A percentile compares a stretch with the other conserved stretches of the same genome.
phyloP scores from a whole-genome alignment of 306 rosid genomes.

The Cercis canadensis region DNA sequence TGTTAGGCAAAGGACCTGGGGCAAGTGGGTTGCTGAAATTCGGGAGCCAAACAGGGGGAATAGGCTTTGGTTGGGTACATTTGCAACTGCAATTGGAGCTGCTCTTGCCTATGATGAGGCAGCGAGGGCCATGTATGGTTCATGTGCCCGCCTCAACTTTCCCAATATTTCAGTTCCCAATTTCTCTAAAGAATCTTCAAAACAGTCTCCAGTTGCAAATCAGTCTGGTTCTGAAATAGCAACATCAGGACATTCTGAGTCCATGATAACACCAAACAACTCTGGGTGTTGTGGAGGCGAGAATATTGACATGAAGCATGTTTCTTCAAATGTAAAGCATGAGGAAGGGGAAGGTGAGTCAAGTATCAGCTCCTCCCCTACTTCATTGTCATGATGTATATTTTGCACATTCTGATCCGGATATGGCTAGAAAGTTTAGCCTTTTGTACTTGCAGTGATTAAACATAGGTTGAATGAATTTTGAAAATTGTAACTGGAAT shows the following conservation, averaged over 20 bases:
- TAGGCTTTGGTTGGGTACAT: slow-evolving; percentile 89
- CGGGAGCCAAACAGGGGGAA: slow-evolving; percentile 78
- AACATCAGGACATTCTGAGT: slow-evolving; percentile 46
- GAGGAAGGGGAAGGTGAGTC: slow-evolving; percentile 51
- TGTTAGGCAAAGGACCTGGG: slow-evolving; percentile 95
- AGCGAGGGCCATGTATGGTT: slow-evolving; percentile 81
- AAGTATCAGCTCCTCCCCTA: slow-evolving; percentile 30
- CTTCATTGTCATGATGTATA: slow-evolving; percentile 45
- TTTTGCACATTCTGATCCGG: slow-evolving; percentile 29
- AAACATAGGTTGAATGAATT: neutral
- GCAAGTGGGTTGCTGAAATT: slow-evolving; percentile 93
- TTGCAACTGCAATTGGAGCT: slow-evolving; percentile 75
- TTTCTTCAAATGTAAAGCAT: slow-evolving; percentile 41
- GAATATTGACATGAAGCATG: slow-evolving; percentile 42
- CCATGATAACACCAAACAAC: slow-evolving; percentile 45
- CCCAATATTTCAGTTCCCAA: slow-evolving; percentile 63
- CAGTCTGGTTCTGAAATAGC: slow-evolving; percentile 34
- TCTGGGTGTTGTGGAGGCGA: slow-evolving; percentile 43
- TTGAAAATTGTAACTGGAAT: slow-evolving; percentile 6
- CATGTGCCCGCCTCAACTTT: slow-evolving; percentile 80
- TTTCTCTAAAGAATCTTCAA: slow-evolving; percentile 46
- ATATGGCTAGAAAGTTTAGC: slow-evolving; percentile 34
- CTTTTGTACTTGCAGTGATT: slow-evolving; percentile 30
- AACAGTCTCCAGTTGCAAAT: slow-evolving; percentile 41
- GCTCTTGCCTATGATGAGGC: slow-evolving; percentile 91